Percentiles rank a stretch among this genome's conserved stretches.
Conservation (phyloP, 805 yeast species). For the Spathaspora girioi region DNA sequence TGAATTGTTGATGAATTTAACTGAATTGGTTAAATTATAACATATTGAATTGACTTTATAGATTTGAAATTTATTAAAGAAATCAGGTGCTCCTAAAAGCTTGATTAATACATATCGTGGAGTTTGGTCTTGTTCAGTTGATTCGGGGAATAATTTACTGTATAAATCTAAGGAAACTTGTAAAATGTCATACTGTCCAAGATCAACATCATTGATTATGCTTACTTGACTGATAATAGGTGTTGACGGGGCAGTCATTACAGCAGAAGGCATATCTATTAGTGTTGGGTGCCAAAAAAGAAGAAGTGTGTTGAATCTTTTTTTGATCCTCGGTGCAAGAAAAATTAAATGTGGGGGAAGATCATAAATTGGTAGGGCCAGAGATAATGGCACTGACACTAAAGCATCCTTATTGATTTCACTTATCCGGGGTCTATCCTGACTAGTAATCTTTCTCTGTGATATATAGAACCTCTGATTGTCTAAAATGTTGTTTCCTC, state of each 20-base stretch:
- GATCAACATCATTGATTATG: conserved; percentile 28
- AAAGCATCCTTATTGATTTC: too few species aligned
- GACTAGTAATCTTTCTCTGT: too few species aligned
- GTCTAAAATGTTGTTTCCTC: too few species aligned
- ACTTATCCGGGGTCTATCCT: too few species aligned
- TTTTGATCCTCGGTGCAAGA: neutral
- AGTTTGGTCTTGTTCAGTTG: conserved; percentile 9
- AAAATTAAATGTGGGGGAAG: neutral
- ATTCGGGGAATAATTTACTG: conserved; percentile 26
- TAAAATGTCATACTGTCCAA: conserved; percentile 21
- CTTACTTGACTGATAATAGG: conserved; percentile 14
- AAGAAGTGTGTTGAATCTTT: neutral
- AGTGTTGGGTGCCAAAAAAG: neutral
- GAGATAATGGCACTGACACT: too few species aligned
- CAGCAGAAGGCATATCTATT: neutral
- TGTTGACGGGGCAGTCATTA: neutral
- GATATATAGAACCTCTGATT: too few species aligned
- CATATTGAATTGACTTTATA: conserved; percentile 32
- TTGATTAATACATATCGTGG: conserved; percentile 28
- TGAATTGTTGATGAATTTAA: conserved; percentile 38
- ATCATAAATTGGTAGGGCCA: too few species aligned
- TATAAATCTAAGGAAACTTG: conserved; percentile 33
- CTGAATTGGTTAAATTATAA: conserved; percentile 23
- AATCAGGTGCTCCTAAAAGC: conserved; percentile 38
- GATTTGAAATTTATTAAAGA: conserved; percentile 27